These are phyloP conservation scores for Amanita rimosa DNA, from an alignment of 768 basidiomycete genomes.

Conservation along the genomic window DNA sequence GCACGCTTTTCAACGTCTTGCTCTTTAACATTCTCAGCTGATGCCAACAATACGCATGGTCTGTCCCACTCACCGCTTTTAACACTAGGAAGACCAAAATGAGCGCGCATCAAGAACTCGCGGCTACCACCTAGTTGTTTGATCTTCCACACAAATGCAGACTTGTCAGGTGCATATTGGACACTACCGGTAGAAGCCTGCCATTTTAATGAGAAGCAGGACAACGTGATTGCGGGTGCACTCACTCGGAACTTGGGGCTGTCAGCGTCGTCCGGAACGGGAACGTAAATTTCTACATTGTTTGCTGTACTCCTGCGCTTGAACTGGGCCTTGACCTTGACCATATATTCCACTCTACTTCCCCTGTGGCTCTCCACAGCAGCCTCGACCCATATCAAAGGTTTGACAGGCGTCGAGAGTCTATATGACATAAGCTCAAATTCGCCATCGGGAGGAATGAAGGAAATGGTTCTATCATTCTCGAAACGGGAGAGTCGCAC, in stretches of 20 bases:
- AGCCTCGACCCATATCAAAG: constrained; percentile 95
- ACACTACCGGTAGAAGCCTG: constrained; percentile 93
- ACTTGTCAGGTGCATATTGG: constrained; percentile 96
- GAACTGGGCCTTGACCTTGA: constrained; percentile 95
- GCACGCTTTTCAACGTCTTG: constrained; percentile 83
- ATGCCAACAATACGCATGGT: background rate
- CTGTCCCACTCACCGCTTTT: constrained; percentile 57
- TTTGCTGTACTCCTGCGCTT: constrained; percentile 94
- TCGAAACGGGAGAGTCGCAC: constrained; percentile 95
- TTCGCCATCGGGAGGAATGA: constrained; percentile 98
- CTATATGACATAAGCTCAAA: constrained; percentile 98
- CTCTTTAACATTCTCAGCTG: constrained; percentile 20
- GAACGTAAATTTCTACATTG: constrained; percentile 97
- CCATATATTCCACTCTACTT: constrained; percentile 91
- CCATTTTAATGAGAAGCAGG: background rate
- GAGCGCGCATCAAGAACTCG: constrained; percentile 97
- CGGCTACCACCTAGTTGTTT: constrained; percentile 93
- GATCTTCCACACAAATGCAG: constrained; percentile 99
- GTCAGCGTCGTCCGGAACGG: constrained; percentile 98
- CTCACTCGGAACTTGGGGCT: constrained; percentile 92
- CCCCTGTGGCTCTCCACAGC: constrained; percentile 91
- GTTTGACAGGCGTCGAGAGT: constrained; percentile 93
- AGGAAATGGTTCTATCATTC: constrained; percentile 97
- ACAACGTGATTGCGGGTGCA: constrained; percentile 1
- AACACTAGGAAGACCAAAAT: constrained; percentile 93